phyloP scores from a whole-genome alignment of 805 yeast species.

The Barnettozyma botsteinii region DNA sequence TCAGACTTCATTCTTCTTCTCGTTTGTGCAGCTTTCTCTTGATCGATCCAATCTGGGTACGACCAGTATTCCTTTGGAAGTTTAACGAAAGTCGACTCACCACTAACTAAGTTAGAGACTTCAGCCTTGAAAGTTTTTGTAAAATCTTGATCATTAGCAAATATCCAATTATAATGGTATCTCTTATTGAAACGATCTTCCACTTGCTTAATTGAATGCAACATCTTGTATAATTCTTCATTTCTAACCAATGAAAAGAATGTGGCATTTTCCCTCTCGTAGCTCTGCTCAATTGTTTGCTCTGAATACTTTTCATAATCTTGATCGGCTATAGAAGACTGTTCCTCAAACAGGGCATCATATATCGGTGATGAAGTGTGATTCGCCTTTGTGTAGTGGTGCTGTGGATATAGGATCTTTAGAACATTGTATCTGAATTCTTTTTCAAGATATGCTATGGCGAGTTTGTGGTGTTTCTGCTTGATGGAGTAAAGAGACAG shows the following conservation, averaged over 20 bases:
- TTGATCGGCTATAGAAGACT: background rate
- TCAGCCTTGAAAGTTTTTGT: slow-evolving; percentile 70
- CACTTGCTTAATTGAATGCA: slow-evolving; percentile 54
- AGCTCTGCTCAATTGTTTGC: background rate
- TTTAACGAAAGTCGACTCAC: slow-evolving; percentile 67
- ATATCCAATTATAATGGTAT: slow-evolving; percentile 90
- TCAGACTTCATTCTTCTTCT: slow-evolving; percentile 84
- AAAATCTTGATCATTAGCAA: slow-evolving; percentile 83
- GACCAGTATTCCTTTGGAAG: slow-evolving; percentile 85
- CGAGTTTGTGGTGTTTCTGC: slow-evolving; percentile 20
- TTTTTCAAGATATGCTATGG: slow-evolving; percentile 18
- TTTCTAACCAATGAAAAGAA: slow-evolving; percentile 69
- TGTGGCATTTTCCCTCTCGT: slow-evolving; percentile 48
- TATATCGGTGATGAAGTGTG: slow-evolving; percentile 15
- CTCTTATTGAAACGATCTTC: slow-evolving; percentile 71
- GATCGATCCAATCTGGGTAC: slow-evolving; percentile 79
- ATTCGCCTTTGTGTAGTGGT: slow-evolving; percentile 19
- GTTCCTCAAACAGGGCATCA: slow-evolving; percentile 12
- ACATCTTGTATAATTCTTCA: slow-evolving; percentile 49
- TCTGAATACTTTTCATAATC: background rate
- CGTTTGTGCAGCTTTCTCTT: slow-evolving; percentile 57
- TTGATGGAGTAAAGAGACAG: slow-evolving; percentile 8
- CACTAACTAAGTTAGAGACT: slow-evolving; percentile 68
- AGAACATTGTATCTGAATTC: slow-evolving; percentile 17
- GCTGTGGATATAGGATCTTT: slow-evolving; percentile 22